phyloP scores from a whole-genome alignment of 352 stramenopile species.

The Nothophytophthora sp. region DNA sequence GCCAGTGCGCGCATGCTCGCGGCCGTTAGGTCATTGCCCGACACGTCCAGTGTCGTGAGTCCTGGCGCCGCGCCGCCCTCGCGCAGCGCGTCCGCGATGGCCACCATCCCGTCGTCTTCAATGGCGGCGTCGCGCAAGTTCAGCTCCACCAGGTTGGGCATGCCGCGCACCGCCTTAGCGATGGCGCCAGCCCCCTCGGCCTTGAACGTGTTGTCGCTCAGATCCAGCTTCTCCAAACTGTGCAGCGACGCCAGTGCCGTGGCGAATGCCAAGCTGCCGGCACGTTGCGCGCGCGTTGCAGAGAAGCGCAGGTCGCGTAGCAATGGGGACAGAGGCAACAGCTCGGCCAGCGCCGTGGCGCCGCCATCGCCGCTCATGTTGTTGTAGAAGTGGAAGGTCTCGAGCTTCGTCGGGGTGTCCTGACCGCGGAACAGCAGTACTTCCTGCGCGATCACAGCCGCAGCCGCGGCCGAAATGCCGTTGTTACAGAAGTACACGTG shows the following conservation, averaged over 20 bases:
- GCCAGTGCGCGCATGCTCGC: constrained; percentile 59
- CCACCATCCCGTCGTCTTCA: constrained; percentile 88
- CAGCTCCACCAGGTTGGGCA: constrained; percentile 77
- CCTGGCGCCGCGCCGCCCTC: constrained; percentile 27
- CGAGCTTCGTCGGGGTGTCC: constrained; percentile 78
- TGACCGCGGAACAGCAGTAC: constrained; percentile 82
- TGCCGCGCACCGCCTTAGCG: constrained; percentile 71
- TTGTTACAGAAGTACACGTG: constrained; percentile 96
- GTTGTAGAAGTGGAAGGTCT: constrained; percentile 97
- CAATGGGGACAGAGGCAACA: constrained; percentile 84
- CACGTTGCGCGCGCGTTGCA: constrained; percentile 86
- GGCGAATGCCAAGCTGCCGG: constrained; percentile 88
- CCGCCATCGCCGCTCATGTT: constrained; percentile 97
- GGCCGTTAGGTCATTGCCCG: constrained; percentile 91
- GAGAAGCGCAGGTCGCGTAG: constrained; percentile 94
- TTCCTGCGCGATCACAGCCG: constrained; percentile 86
- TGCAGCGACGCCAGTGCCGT: constrained; percentile 67
- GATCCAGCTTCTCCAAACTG: constrained; percentile 86
- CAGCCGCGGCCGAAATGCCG: constrained; percentile 90
- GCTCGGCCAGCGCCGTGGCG: constrained; percentile 81
- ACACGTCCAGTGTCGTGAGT: constrained; percentile 90
- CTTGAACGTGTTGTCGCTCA: constrained; percentile 96
- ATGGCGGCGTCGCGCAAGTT: constrained; percentile 92
- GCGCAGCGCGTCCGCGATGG: constrained; percentile 76
- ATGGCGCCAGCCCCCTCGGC: constrained; percentile 85